Percentiles rank a stretch among this genome's conserved stretches.
Conservation (phyloP, 2,329 filamentous ascomycete genomes). For the Arthrobotrys pseudoclavata region DNA sequence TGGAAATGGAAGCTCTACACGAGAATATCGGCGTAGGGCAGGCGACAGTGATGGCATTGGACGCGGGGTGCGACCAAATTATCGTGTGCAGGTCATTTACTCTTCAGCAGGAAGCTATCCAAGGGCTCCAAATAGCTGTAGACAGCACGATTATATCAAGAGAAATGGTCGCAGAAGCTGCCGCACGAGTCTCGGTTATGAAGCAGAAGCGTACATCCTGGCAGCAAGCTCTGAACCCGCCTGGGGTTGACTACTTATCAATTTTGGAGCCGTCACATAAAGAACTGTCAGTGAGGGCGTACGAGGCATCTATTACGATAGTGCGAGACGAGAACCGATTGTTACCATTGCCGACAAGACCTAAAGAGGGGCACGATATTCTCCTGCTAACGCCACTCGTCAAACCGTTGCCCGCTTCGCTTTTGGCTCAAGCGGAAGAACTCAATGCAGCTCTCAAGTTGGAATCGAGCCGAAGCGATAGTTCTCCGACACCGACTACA, state of each 20-base stretch:
- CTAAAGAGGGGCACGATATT: conserved; percentile 60
- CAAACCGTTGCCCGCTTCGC: conserved; percentile 65
- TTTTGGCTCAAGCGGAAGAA: conserved; percentile 51
- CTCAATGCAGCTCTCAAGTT: conserved; percentile 27
- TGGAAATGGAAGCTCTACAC: conserved; percentile 96
- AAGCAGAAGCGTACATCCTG: conserved; percentile 92
- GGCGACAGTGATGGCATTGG: conserved; percentile 96
- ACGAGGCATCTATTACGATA: conserved; percentile 92
- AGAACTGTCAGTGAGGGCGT: conserved; percentile 83
- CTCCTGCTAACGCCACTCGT: conserved; percentile 75
- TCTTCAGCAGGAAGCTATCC: conserved; percentile 66
- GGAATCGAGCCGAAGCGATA: conserved; percentile 62
- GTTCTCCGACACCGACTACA: conserved; percentile 69
- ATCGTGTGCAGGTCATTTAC: conserved; percentile 74
- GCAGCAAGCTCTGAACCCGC: conserved; percentile 90
- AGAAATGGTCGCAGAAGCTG: conserved; percentile 82
- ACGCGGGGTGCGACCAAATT: conserved; percentile 95
- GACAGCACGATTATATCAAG: conserved; percentile 91
- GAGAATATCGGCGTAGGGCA: conserved; percentile 97
- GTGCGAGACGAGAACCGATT: conserved; percentile 89
- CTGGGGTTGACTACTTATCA: conserved; percentile 78
- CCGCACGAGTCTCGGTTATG: conserved; percentile 81
- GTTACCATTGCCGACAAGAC: conserved; percentile 74
- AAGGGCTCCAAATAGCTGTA: conserved; percentile 88
- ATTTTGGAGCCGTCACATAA: conserved; percentile 86